Percentiles rank a stretch among this genome's conserved stretches.
These are phyloP conservation scores for Closterium sp. DNA, from an alignment of 139 green algal species.

Conservation along the genomic window DNA sequence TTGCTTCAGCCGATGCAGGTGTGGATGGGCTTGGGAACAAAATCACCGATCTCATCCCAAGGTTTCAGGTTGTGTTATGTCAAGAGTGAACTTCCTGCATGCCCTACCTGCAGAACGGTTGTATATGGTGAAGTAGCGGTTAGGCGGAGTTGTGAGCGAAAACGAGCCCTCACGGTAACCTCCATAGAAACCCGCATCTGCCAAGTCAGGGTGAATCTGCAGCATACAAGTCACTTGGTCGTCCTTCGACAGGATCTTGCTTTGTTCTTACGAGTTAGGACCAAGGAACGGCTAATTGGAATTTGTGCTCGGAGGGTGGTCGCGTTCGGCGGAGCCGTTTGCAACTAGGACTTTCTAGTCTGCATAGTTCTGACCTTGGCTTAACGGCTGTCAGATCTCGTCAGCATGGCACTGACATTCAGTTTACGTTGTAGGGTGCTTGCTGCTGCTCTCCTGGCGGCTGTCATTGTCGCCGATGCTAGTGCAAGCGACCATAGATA, in stretches of 20 bases:
- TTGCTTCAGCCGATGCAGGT: background rate
- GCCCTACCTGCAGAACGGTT: no score
- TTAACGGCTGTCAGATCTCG: background rate
- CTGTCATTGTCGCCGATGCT: background rate
- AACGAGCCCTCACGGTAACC: no score
- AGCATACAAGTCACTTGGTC: background rate
- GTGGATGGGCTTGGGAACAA: no score
- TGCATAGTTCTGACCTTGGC: background rate
- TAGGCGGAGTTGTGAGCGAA: no score
- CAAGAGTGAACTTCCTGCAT: no score
- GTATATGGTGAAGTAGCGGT: no score
- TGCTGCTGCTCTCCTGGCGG: background rate
- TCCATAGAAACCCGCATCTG: background rate
- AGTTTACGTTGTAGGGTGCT: background rate
- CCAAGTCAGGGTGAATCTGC: background rate
- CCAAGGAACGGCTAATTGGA: background rate
- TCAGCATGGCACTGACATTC: background rate
- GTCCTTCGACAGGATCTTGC: background rate
- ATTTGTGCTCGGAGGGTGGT: background rate
- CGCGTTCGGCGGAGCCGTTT: background rate
- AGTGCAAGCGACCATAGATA: constrained; percentile 55
- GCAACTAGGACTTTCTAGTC: background rate
- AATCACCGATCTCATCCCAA: no score
- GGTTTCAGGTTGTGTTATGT: no score
- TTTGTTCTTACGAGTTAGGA: background rate